A percentile compares a stretch with the other conserved stretches of the same genome.
These are phyloP conservation scores for Paracoccidioides lutzii DNA, from an alignment of 2,329 filamentous ascomycete species.

Conservation along the genomic window DNA sequence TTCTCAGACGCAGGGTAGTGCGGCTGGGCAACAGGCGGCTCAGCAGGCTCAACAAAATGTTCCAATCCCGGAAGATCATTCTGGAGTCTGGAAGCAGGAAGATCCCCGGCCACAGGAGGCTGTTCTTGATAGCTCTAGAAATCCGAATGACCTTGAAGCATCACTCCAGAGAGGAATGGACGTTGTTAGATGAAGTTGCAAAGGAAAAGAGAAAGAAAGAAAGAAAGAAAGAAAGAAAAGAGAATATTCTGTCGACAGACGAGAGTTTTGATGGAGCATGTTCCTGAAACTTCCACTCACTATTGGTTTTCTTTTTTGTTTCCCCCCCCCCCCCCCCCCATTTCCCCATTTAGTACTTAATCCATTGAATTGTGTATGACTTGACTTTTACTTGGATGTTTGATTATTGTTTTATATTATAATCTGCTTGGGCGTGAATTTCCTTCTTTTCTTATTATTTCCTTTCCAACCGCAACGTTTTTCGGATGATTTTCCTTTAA, in stretches of 20 bases:
- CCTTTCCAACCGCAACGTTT: neutral
- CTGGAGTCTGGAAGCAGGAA: slow-evolving; percentile 42
- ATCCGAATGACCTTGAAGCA: slow-evolving; percentile 35
- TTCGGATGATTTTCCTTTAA: neutral
- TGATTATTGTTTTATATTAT: neutral
- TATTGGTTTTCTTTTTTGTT: neutral
- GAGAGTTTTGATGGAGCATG: neutral
- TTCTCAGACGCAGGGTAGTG: slow-evolving; percentile 28
- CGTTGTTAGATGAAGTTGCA: slow-evolving; percentile 20
- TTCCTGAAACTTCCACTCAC: neutral
- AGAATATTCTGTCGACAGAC: neutral
- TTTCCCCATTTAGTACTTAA: neutral
- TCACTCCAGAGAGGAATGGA: slow-evolving; percentile 47
- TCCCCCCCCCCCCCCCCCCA: too few relatives aligned
- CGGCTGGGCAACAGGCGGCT: slow-evolving; percentile 28
- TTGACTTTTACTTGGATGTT: neutral
- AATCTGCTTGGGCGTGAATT: neutral
- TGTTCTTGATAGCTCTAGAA: slow-evolving; percentile 27
- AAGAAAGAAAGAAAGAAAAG: neutral
- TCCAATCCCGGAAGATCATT: slow-evolving; percentile 50
- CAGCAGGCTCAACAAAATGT: slow-evolving; percentile 36
- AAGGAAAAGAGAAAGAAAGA: neutral
- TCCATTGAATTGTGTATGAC: neutral
- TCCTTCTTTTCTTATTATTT: neutral
- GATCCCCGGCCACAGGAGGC: slow-evolving; percentile 50